phyloP scores from a whole-genome alignment of 768 basidiomycete species.

The Omphalotus guepiniiformis region DNA sequence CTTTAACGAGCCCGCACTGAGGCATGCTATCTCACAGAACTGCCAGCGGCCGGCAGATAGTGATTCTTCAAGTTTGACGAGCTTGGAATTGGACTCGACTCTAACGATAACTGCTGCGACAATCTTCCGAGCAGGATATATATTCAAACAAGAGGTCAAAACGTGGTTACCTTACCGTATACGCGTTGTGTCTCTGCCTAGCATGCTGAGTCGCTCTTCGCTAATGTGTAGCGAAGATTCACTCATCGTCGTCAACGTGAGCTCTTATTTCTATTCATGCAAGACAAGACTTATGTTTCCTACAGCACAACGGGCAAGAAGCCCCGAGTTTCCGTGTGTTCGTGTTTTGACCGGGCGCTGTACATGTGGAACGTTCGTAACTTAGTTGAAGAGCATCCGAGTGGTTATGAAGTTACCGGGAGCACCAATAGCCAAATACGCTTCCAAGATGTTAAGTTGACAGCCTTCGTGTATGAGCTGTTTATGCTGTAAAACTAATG shows the following conservation, averaged over 20 bases:
- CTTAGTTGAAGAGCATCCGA: too few species aligned
- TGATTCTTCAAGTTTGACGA: neutral
- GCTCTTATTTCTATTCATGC: too few species aligned
- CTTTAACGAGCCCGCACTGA: constrained; percentile 43
- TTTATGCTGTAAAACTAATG: too few species aligned
- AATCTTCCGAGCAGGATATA: constrained; percentile 20
- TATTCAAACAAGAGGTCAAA: constrained; percentile 37
- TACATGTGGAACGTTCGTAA: too few species aligned
- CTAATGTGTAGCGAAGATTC: constrained; percentile 57
- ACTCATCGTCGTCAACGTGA: constrained; percentile 49
- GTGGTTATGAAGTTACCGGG: too few species aligned
- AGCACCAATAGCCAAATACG: too few species aligned
- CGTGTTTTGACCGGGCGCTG: too few species aligned
- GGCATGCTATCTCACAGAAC: constrained; percentile 18
- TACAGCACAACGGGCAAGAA: too few species aligned
- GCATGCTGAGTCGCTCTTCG: constrained; percentile 19
- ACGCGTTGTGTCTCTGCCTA: constrained; percentile 22
- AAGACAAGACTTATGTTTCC: too few species aligned
- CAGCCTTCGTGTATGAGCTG: too few species aligned
- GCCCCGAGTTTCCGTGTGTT: too few species aligned
- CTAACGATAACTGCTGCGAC: constrained; percentile 18
- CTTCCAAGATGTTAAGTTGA: too few species aligned
- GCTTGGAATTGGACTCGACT: neutral
- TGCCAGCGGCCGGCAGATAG: neutral
- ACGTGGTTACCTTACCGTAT: constrained; percentile 47